phyloP scores from a whole-genome alignment of 352 stramenopile species.

The Pythium apleroticum region DNA sequence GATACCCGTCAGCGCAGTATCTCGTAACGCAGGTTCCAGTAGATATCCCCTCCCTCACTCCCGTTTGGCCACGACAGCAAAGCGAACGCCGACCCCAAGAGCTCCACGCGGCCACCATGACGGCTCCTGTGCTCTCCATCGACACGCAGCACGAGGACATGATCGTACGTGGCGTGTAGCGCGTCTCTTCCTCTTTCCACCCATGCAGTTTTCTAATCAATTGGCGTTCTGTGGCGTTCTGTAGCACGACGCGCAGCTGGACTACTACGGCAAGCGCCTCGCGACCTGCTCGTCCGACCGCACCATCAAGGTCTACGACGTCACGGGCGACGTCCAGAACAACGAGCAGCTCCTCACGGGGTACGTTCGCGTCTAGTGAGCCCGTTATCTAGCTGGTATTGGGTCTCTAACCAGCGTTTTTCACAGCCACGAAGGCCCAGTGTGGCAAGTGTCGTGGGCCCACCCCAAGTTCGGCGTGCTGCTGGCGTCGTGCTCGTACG shows the following conservation, averaged over 20 bases:
- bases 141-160: constrained; percentile 99
- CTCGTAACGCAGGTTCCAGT: constrained; percentile 8
- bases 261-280: constrained; percentile 99
- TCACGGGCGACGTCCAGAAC: constrained; percentile 90
- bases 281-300: constrained; percentile 98
- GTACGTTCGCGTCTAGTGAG: constrained; percentile 31
- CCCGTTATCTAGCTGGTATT: background rate
- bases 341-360: constrained; percentile 86
- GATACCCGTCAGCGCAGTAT: constrained; percentile 6
- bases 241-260: constrained; percentile 97
- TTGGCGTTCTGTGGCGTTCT: constrained; percentile 3
- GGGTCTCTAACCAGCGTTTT: background rate
- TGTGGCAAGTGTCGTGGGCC: constrained; percentile 98
- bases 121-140: constrained; percentile 87
- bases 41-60: constrained; percentile 15
- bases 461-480: constrained; percentile 98
- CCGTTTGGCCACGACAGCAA: constrained; percentile 29
- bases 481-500: constrained; percentile 97
- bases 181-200: background rate
- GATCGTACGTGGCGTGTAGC: constrained; percentile 61
- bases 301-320: constrained; percentile 97
- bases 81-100: background rate
- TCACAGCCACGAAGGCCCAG: constrained; percentile 92
- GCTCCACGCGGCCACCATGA: constrained; percentile 46
- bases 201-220: background rate